Conservation (phyloP, 2,329 filamentous ascomycete species). For the Knufia petricola region DNA sequence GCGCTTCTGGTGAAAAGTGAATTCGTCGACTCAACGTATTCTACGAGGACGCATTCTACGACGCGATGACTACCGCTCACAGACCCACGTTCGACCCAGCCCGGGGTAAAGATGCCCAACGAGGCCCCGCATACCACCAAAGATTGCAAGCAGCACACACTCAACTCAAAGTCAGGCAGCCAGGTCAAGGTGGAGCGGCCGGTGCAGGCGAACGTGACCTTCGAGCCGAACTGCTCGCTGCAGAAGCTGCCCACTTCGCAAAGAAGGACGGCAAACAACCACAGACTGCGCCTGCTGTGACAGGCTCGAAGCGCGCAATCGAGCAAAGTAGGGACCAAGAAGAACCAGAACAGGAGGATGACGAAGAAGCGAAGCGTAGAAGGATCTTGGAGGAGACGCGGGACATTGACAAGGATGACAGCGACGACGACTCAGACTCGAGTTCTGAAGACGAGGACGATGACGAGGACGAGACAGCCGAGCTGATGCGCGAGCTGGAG, state of each 20-base stretch:
- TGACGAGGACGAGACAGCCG: slow-evolving; percentile 74
- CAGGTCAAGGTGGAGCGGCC: slow-evolving; percentile 79
- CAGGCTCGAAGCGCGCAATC: slow-evolving; percentile 54
- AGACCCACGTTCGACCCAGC: slow-evolving; percentile 96
- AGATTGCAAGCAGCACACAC: slow-evolving; percentile 89
- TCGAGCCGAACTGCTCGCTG: slow-evolving; percentile 77
- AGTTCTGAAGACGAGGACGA: slow-evolving; percentile 59
- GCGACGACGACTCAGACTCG: slow-evolving; percentile 50
- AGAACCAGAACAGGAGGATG: slow-evolving; percentile 29
- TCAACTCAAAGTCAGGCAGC: slow-evolving; percentile 75
- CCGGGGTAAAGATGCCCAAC: slow-evolving; percentile 85
- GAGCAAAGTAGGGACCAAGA: slow-evolving; percentile 35
- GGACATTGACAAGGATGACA: slow-evolving; percentile 68
- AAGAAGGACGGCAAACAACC: slow-evolving; percentile 63
- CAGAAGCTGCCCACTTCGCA: slow-evolving; percentile 77
- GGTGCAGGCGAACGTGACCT: slow-evolving; percentile 66
- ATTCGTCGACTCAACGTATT: no score
- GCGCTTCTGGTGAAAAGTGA: no score
- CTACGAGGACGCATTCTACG: no score
- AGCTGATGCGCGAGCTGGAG: slow-evolving; percentile 83
- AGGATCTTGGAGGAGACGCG: slow-evolving; percentile 79
- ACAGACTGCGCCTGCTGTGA: slow-evolving; percentile 25
- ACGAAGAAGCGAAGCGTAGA: slow-evolving; percentile 65
- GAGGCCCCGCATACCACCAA: slow-evolving; percentile 91
- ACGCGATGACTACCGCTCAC: slow-evolving; percentile 39